Base-by-base conservation (phyloP, 2,329 filamentous ascomycete genomes). In the Chrysosporium queenslandicum region DNA sequence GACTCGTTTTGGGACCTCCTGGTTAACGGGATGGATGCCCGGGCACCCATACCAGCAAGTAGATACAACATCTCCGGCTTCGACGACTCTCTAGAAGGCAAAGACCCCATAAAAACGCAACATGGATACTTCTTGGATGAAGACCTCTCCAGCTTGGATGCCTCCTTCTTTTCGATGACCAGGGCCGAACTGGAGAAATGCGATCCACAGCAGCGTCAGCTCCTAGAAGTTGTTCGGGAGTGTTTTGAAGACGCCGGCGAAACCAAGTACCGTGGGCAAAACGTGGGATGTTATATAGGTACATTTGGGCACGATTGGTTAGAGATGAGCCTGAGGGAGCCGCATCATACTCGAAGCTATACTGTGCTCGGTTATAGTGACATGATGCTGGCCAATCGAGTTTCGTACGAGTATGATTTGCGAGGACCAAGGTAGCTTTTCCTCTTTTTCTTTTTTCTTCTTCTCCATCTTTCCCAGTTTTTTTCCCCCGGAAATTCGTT, bases 141-240 rank as follows among this genome's bases (percentile, higher is more conserved):
- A 25, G 58, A 66, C 30, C 56, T 63, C 0, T 53, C 30, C 1
- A 27, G 23, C 14, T 61, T 69, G 14, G 67, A 70, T 54, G 55
- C 59, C 1, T 53, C 60, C 0, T 67, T 68, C 52, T 70, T 66
- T 52, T 59, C 61, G 3, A 58, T 68, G 32, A 58, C 54, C 7
- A 56, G 56, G n/a, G 58, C 40, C 3, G 66, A 69, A 46, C 54
- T 62, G 4, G 50, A 59, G 36, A 58, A 54, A 2, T 27, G 64
- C 14, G 67, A 69, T 39, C 66, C 67, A 0, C 66, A 68, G 48
- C 66, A 68, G 42, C 57, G 65, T 1, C 49, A 64, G 29, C 51
- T 68, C 1, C 55, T 70, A 41, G 67, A 69, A 45, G 64, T 65
- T 50, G 59, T 61, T 0, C 63, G 62, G 36, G 66, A 69, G 42